Base-by-base conservation (phyloP, 164 flowering plant species). In the Cinnamomum chago region DNA sequence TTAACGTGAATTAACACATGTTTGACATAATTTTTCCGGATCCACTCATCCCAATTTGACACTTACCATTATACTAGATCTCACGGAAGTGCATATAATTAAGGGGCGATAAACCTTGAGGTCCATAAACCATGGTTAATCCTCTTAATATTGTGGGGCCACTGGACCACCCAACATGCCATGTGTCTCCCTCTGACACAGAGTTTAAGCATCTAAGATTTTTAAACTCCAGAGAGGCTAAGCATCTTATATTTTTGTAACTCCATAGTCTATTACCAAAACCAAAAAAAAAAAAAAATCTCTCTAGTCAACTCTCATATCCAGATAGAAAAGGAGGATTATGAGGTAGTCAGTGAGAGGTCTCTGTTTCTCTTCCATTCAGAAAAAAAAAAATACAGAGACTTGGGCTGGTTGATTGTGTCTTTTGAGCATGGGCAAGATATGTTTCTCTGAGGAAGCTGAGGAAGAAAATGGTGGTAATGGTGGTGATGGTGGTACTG, bases 341-440 rank as follows among this genome's bases (percentile, higher is more conserved):
- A 1, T 20, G 17, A 17, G 4, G 20, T 2, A 20, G 20, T 3
- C n/a, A 15, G 62, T 58, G 13, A 15, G 17, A 20, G 62, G 13
- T 58, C 7, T 58, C n/a, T 20, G 2, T 7, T n/a, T 62, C 23
- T n/a, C 23, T 23, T 25, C 12, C 25, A 64, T 23, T 25, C 67
- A 64, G 28, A 24, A 64, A 22, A 25, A 25, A 25, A 25, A 25
- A 25, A 27, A 20, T n/a, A 17, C 10, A 17, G 23, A 2, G 23
- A 18, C n/a, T 17, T 17, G 11, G 9, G n/a, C 23, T 18, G 23
- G n/a, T 23, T n/a, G 0, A 60, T 2, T 17, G n/a, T 60, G n/a
- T 60, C 23, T 14, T 25, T 64, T 64, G 14, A 50, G 9, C 13
- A 71, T 71, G 73, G 73, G 50, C 50, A 71, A 58, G 65, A 1